Evolutionary conservation across 495 filamentous ascomycete species (phyloP), one percentile per base, ranked within the genome.

Genomic region (Aspergillus olivimuriae): DNA sequence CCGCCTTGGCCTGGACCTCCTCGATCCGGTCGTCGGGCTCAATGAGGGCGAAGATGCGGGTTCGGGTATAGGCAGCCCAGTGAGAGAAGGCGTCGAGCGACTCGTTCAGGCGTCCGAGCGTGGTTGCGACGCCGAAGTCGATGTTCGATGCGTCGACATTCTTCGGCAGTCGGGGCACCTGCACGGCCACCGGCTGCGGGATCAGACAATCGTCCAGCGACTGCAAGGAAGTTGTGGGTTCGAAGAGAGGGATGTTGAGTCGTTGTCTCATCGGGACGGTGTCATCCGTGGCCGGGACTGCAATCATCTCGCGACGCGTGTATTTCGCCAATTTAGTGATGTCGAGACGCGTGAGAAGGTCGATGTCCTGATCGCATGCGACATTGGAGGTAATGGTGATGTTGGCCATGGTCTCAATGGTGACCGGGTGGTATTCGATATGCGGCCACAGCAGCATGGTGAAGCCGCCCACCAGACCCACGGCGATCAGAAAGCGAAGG

Each of bases 41-140:
- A 6, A 73, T 64, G 22, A 81, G 56, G 21, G 72, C 74, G 19
- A 83, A 68, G 2, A 86, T 73, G 23, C 68, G 72, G 5, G 76
- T 70, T 6, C 65, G 62, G 0, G 77, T 77, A 15, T 74, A 62
- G 1, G 76, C 62, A 3, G 82, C 73, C 82, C 82, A 86, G 53
- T 83, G 79, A 10, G 65, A 48, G 26, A 85, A 77, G 19, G 69
- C 65, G 19, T 73, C 59, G 9, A 82, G 60, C 2, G 77, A 81
- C 11, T 73, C 68, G 32, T 74, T 65, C 44, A 87, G 58, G 23
- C 81, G 69, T 3, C 62, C 59, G 34, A 78, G 61, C 5, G 68
- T 73, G 12, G 81, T 82, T 2, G 80, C 75, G 1, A 86, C 73
- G 46, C 80, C 82, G 47, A 83, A 79, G 35, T 79, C 63, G 32